Percentiles rank a stretch among this genome's conserved stretches.
phyloP scores from a whole-genome alignment of 2,329 filamentous ascomycete genomes.

The Colletotrichum abscissum region DNA sequence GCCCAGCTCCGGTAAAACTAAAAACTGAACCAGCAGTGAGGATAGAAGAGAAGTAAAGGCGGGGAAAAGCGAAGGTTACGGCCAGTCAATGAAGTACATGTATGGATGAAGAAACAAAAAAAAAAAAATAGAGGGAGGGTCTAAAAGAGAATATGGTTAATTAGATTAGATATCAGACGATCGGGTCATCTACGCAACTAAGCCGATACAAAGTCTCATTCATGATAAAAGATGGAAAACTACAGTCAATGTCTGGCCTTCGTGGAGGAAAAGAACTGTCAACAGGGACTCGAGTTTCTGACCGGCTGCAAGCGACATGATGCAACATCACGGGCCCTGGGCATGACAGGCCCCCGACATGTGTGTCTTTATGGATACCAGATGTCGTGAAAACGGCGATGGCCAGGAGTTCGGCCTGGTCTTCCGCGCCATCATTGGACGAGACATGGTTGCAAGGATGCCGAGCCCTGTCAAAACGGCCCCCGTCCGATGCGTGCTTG shows the following conservation, averaged over 20 bases:
- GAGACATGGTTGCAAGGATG: constrained; percentile 18
- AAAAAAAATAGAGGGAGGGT: not conserved
- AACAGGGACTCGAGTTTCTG: not conserved
- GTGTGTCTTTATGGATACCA: not conserved
- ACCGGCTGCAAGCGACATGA: constrained; percentile 12
- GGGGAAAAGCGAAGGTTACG: not conserved
- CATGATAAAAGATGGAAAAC: constrained; percentile 13
- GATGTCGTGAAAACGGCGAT: not conserved
- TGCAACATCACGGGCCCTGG: constrained; percentile 5
- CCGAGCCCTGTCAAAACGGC: constrained; percentile 15
- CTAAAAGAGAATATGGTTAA: constrained; percentile 1
- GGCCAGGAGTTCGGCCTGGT: not conserved
- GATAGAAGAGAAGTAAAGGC: not conserved
- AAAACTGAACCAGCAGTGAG: constrained; percentile 28
- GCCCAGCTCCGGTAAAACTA: constrained; percentile 13
- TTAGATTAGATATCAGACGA: constrained; percentile 21
- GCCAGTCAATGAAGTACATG: constrained; percentile 6
- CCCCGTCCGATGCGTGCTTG: constrained; percentile 23
- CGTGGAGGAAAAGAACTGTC: not conserved
- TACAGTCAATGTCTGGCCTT: not conserved
- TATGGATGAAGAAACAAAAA: not conserved
- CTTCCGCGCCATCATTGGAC: constrained; percentile 14
- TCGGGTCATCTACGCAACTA: not conserved
- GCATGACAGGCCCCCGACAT: constrained; percentile 18
- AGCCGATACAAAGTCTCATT: not conserved